phyloP scores from a whole-genome alignment of 75 land plant species.

The Cunninghamia lanceolata region DNA sequence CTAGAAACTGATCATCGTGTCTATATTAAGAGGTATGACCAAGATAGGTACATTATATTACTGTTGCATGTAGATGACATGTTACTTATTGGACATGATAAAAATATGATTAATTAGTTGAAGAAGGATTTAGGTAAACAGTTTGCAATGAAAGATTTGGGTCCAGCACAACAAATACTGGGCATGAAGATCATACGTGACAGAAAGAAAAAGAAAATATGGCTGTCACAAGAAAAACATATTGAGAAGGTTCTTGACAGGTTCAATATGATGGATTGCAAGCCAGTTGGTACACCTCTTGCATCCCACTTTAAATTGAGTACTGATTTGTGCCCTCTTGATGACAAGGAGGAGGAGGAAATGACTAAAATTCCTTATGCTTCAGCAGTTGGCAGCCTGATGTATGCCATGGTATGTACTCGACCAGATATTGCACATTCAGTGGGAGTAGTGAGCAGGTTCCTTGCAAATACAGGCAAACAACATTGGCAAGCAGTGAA shows the following conservation, averaged over 20 bases:
- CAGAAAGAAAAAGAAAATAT: not conserved
- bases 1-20: not conserved
- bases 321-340: too few species aligned
- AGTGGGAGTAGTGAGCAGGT: constrained; percentile 18
- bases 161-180: constrained; percentile 19
- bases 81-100: not conserved
- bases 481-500: constrained; percentile 37
- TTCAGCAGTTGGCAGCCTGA: constrained; percentile 24
- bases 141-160: constrained; percentile 23
- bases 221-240: constrained; percentile 16
- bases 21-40: not conserved
- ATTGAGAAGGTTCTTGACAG: constrained; percentile 7
- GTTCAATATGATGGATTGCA: constrained; percentile 18
- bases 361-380: constrained; percentile 15
- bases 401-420: constrained; percentile 19
- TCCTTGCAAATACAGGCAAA: constrained; percentile 15
- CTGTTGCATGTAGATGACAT: constrained; percentile 19
- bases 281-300: constrained; percentile 19
- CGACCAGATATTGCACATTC: constrained; percentile 27
- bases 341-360: too few species aligned
- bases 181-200: constrained; percentile 12
- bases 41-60: not conserved
- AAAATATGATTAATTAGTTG: not conserved
- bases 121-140: constrained; percentile 2
- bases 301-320: not conserved